Evolutionary conservation across 139 green algal species (phyloP), one percentile per base, ranked within the genome.

Genomic region (Auxenochlorella pyrenoidosa): DNA sequence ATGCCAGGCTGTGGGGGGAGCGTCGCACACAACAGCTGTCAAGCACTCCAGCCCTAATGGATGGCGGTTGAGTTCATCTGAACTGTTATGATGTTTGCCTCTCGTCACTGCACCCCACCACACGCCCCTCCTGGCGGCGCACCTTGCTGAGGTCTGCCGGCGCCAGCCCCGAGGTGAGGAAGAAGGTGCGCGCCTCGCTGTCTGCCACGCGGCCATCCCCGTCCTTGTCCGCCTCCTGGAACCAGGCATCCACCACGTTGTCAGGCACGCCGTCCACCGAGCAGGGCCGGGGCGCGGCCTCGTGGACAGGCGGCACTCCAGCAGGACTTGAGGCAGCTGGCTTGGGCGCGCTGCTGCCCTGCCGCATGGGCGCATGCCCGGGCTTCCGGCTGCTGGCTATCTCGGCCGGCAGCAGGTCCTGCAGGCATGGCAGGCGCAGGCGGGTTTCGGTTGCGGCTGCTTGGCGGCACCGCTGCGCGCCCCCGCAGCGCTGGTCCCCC

Each of bases 131-230:
- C 47, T n/a, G 10, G 47, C 47, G 10, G 47, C 51, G 26, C 41
- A 90, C 90, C 86, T 82, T 88, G 47, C 86, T 89, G 41, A 94
- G 79, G 59, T 88, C 87, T 5, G 72, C 44, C 38, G 86, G 32
- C 32, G 89, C 40, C 47, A 94, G 83, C 5, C 85, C 82, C 16
- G 87, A 90, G 1, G 86, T 81, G 73, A 82, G 59, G 86, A 94
- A 94, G 73, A 94, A 94, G 4, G 79, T 26, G 24, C 65, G 84
- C 4, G 92, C 92, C 66, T 94, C 91, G 24, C 72, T 38, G 68
- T 90, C 88, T 15, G 80, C 75, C 34, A 94, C 85, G 32, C 90
- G 84, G 6, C 89, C 90, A 51, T 94, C 91, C 38, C 75, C 38
- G 40, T 94, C 89, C 2, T 58, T 43, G 51, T 93, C 91, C 28